Conservation (phyloP, 2,329 filamentous ascomycete species). For the Nemania sp. region DNA sequence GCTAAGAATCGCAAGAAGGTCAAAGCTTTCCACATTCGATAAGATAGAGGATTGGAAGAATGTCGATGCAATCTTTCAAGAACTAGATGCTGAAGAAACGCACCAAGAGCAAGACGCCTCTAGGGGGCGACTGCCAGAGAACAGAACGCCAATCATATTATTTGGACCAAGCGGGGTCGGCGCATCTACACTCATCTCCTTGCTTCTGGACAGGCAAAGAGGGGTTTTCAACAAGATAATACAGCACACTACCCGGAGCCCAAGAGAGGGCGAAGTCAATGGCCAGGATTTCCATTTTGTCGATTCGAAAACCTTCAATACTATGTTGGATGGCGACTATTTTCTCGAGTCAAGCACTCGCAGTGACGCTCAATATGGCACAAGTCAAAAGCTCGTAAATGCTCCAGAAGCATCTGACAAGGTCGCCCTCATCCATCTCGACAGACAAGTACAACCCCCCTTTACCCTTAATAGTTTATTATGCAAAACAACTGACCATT, state of each 20-base stretch:
- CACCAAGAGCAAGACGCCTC: constrained; percentile 41
- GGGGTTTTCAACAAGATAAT: constrained; percentile 66
- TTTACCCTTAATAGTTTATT: neutral
- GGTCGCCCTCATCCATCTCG: constrained; percentile 62
- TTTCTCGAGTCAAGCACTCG: constrained; percentile 61
- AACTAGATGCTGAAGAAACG: constrained; percentile 43
- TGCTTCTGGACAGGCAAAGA: constrained; percentile 66
- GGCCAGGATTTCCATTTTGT: constrained; percentile 62
- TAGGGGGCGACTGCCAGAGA: constrained; percentile 46
- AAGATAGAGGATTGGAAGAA: constrained; percentile 84
- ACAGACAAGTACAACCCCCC: constrained; percentile 52
- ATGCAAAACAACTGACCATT: constrained; percentile 1
- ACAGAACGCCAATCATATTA: constrained; percentile 65
- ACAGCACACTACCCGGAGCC: constrained; percentile 58
- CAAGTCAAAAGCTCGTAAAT: constrained; percentile 57
- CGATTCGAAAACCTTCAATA: constrained; percentile 57
- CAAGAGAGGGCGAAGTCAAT: constrained; percentile 55
- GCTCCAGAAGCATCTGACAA: constrained; percentile 58
- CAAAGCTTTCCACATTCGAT: constrained; percentile 78
- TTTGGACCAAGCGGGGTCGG: constrained; percentile 66
- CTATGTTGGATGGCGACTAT: constrained; percentile 63
- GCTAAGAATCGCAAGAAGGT: constrained; percentile 76
- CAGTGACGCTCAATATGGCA: constrained; percentile 59
- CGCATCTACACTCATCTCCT: constrained; percentile 66
- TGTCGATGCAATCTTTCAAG: constrained; percentile 61